Evolutionary conservation across 225 moss, liverwort and hornwort species (phyloP).

Genomic region (Takakia lepidozioides): DNA sequence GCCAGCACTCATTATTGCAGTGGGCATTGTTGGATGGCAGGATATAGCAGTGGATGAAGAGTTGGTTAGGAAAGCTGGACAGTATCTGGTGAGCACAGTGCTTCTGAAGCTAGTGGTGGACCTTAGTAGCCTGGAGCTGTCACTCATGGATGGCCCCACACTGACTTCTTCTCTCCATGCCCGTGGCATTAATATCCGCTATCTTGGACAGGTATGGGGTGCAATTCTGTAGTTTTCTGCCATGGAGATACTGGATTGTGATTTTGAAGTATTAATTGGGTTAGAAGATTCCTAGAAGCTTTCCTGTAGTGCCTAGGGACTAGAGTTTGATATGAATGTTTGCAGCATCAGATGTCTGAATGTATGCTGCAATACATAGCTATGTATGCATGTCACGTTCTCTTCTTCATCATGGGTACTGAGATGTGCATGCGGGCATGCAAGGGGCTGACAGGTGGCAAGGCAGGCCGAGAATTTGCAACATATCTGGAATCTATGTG

Average conservation of each 20-base stretch:
- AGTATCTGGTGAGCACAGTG: constrained; percentile 64
- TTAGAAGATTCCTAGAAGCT: too few relatives aligned
- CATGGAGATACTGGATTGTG: too few relatives aligned
- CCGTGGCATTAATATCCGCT: constrained; percentile 88
- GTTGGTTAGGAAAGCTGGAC: constrained; percentile 65
- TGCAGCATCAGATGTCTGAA: too few relatives aligned
- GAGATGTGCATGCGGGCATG: too few relatives aligned
- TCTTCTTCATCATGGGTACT: neutral
- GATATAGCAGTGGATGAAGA: constrained; percentile 80
- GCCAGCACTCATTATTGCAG: too few relatives aligned
- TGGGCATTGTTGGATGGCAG: too few relatives aligned
- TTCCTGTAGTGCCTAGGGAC: too few relatives aligned
- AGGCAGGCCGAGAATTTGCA: constrained; percentile 74
- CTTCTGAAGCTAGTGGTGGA: constrained; percentile 75
- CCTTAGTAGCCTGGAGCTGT: constrained; percentile 90
- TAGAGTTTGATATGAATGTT: too few relatives aligned
- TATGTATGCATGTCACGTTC: too few relatives aligned
- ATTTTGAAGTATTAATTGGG: too few relatives aligned
- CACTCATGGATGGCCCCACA: constrained; percentile 96
- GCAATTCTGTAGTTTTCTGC: neutral
- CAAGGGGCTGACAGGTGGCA: constrained; percentile 50
- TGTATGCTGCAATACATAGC: neutral
- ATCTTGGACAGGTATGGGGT: constrained; percentile 90
- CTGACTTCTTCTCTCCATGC: constrained; percentile 89
- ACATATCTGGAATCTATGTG: constrained; percentile 81